Conservation (phyloP, 78 protist genomes). For the slime mould (Dictyostelium discoideum) region DNA sequence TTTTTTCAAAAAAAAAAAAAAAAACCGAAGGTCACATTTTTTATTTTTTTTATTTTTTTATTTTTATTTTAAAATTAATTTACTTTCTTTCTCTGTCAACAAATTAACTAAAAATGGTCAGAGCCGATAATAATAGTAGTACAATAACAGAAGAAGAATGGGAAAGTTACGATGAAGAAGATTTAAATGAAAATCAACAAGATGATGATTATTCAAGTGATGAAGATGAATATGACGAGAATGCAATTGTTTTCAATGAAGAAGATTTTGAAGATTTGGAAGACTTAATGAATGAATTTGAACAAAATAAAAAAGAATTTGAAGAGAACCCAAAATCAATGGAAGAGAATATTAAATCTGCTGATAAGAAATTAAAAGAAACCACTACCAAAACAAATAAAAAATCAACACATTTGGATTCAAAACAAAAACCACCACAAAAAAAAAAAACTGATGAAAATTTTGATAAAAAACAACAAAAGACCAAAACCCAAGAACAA, state of each 20-base stretch:
- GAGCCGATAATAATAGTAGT: slow-evolving; percentile 20
- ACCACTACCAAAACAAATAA: background rate
- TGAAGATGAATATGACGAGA: background rate
- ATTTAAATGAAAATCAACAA: background rate
- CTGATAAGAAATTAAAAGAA: background rate
- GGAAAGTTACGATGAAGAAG: slow-evolving; percentile 42
- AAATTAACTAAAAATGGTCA: background rate
- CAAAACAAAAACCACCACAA: background rate
- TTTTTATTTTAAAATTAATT: background rate
- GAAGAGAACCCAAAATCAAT: background rate
- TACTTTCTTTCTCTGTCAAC: background rate
- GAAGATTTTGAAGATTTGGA: slow-evolving; percentile 4
- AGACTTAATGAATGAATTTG: background rate
- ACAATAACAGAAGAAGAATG: slow-evolving; percentile 33
- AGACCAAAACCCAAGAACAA: background rate
- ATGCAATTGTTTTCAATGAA: background rate
- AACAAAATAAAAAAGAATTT: background rate
- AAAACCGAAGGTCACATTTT: background rate
- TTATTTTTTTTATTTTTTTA: background rate
- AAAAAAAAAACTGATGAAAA: background rate
- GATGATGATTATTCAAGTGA: background rate
- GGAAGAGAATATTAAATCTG: background rate
- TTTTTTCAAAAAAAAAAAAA: no score
- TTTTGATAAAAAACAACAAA: background rate
- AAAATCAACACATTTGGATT: background rate